phyloP scores from a whole-genome alignment of 2,329 filamentous ascomycete species.

The Fusarium agapanthi region DNA sequence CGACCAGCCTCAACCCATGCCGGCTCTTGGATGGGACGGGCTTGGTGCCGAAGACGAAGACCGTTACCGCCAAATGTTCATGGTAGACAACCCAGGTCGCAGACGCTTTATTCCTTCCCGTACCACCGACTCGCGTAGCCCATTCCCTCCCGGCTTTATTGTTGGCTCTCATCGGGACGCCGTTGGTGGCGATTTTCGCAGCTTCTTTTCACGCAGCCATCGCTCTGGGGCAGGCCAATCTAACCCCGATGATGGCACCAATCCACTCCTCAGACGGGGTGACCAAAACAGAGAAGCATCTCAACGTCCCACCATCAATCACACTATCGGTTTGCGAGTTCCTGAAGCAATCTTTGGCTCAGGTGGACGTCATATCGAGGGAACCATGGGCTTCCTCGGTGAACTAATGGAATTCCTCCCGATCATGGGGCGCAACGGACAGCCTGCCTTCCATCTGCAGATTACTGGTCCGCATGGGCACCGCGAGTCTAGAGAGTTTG shows the following conservation, averaged over 20 bases:
- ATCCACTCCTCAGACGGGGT: conserved; percentile 81
- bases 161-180: conserved; percentile 64
- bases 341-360: conserved; percentile 56
- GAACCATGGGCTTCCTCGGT: conserved; percentile 64
- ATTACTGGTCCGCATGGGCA: conserved; percentile 59
- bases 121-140: conserved; percentile 58
- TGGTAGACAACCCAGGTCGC: conserved; percentile 61
- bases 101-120: conserved; percentile 45
- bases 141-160: conserved; percentile 66
- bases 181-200: conserved; percentile 58
- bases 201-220: conserved; percentile 61
- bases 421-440: conserved; percentile 55
- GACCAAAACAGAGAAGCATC: conserved; percentile 55
- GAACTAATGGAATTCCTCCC: conserved; percentile 66
- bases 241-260: conserved; percentile 80
- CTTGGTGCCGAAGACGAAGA: conserved; percentile 61
- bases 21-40: conserved; percentile 66
- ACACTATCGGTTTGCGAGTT: conserved; percentile 63
- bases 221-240: conserved; percentile 63
- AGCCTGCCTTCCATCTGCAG: conserved; percentile 67
- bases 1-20: conserved; percentile 57
- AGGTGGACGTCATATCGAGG: conserved; percentile 52
- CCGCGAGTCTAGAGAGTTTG: conserved; percentile 62
- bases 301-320: conserved; percentile 59
- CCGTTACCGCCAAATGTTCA: conserved; percentile 55